Conservation (phyloP, 202 grass and related monocot species). For the Bolboschoenoplectus hybrid region DNA sequence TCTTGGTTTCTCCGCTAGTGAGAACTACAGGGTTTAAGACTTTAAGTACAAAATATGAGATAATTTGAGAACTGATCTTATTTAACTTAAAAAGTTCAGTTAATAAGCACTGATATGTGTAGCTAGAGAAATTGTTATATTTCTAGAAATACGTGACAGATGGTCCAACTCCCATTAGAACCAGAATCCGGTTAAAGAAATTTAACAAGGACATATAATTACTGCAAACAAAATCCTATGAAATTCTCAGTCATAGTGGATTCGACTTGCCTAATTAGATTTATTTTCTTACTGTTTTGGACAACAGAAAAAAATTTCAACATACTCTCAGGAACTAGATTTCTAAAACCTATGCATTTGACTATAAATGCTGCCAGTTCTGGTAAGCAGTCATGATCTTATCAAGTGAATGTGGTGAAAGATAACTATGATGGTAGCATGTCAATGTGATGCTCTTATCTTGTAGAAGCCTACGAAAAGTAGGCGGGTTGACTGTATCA, state of each 20-base stretch:
- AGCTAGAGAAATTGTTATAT: too few species aligned
- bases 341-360: neutral
- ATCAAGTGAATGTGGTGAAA: neutral
- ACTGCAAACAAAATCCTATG: too few species aligned
- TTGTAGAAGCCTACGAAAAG: neutral
- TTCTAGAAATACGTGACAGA: too few species aligned
- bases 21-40: neutral
- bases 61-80: neutral
- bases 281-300: neutral
- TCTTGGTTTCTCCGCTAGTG: neutral
- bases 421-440: conserved; percentile 11
- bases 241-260: too few species aligned
- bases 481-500: neutral
- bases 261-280: too few species aligned
- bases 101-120: too few species aligned
- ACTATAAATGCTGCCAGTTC: neutral
- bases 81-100: neutral
- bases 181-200: neutral
- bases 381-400: neutral
- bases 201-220: neutral
- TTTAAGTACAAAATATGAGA: neutral
- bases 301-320: neutral
- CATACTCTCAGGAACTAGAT: neutral
- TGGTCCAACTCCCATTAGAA: too few species aligned
- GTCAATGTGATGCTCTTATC: neutral